Conservation (phyloP, 2,329 filamentous ascomycete species). For the Pestalotiopsis sp. region DNA sequence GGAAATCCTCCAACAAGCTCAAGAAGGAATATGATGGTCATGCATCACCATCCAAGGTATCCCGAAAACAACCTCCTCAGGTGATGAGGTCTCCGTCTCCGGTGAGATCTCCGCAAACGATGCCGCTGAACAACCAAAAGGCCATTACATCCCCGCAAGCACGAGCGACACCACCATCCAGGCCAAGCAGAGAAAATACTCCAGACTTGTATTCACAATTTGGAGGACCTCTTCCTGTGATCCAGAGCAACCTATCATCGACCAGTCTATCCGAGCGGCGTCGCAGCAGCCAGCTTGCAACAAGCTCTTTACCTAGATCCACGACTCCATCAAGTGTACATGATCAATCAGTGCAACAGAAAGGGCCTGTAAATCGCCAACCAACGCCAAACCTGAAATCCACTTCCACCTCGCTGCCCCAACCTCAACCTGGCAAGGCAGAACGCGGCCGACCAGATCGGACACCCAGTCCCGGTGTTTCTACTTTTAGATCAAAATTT, state of each 20-base stretch:
- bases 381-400: conserved; percentile 34
- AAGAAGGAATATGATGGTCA: conserved; percentile 39
- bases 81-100: conserved; percentile 34
- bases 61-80: conserved; percentile 30
- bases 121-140: conserved; percentile 28
- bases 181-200: conserved; percentile 72
- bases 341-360: conserved; percentile 31
- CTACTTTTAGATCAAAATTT: conserved; percentile 67
- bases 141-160: conserved; percentile 31
- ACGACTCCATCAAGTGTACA: conserved; percentile 35
- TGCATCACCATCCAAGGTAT: conserved; percentile 41
- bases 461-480: conserved; percentile 58
- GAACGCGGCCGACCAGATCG: conserved; percentile 37
- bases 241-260: conserved; percentile 63
- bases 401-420: conserved; percentile 16
- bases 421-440: conserved; percentile 25
- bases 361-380: conserved; percentile 36
- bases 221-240: conserved; percentile 53
- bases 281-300: conserved; percentile 40
- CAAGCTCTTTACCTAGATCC: conserved; percentile 36
- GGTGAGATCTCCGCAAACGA: conserved; percentile 30
- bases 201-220: conserved; percentile 62
- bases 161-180: conserved; percentile 49
- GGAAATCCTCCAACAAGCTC: conserved; percentile 63
- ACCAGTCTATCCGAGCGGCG: conserved; percentile 51